Evolutionary conservation across 169 alveolate species (phyloP), one percentile per base, ranked within the genome.

Genomic region (Plasmodium knowlesi): DNA sequence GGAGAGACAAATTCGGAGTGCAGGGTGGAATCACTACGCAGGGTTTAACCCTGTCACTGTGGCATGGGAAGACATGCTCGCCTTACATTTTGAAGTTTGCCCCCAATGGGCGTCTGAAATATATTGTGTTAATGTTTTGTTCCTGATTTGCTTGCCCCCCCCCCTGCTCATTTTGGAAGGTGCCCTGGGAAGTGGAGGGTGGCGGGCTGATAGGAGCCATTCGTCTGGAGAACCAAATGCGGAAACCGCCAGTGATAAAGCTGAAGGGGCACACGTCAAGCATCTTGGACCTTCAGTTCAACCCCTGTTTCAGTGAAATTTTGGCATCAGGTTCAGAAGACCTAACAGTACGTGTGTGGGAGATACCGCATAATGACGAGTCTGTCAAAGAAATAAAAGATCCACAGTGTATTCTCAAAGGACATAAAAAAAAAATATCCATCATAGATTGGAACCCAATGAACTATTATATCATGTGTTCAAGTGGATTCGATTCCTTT

Each of bases 151-250:
- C 19, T 54, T 19, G 2, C 32, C n/a, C 71, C 19, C 19, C n/a
- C 41, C 37, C 71, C 19, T 10, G 6, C 41, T n/a, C 41, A 32
- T 8, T 14, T 3, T 79, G 46, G 25, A 57, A 95, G 95, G 93
- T 92, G 22, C 97, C 97, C 5, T 96, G 97, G 97, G 96, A 96
- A 72, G 97, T 96, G 16, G 96, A 96, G 34, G 96, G 97, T 10
- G 97, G 97, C 70, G 97, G 97, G 12, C 28, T 96, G 73, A 91
- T 96, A 43, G 92, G 96, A 8, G 83, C 95, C 32, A 80, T 96
- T 46, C 83, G 91, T 57, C 78, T 95, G 25, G 95, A 93, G 72
- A 92, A 96, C 82, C 92, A 86, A 86, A 95, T 93, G 12, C 73
- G 96, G 30, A 95, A 96, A 50, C 93, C 95, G 5, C 95, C 95